Percentiles rank a stretch among this genome's conserved stretches.
These are phyloP conservation scores for Phoenix roebelenii DNA, from an alignment of 176 grass and related monocot species.

Conservation along the genomic window DNA sequence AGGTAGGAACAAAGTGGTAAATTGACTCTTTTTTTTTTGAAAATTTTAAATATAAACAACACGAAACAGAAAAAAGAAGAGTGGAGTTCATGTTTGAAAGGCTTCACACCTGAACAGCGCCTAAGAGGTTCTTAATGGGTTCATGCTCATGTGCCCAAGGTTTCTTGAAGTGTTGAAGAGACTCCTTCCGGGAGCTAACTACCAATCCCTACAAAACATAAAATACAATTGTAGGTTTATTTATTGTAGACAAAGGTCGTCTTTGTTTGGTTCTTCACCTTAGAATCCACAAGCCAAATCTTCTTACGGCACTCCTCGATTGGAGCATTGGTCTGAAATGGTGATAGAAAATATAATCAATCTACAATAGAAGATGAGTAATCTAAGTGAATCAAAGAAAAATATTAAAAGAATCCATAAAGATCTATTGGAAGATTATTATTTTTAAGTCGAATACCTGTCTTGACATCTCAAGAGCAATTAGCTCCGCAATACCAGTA, in stretches of 20 bases:
- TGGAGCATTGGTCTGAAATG: slow-evolving; percentile 57
- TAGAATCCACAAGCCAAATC: slow-evolving; percentile 97
- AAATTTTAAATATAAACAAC: no score
- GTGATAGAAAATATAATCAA: slow-evolving; percentile 17
- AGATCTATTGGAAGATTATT: slow-evolving; percentile 7
- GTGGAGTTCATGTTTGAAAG: not conserved
- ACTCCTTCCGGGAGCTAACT: slow-evolving; percentile 56
- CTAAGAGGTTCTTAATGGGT: slow-evolving; percentile 52
- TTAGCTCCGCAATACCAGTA: slow-evolving; percentile 89
- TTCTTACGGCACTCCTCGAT: slow-evolving; percentile 77
- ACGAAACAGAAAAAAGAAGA: no score
- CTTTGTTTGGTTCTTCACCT: slow-evolving; percentile 36
- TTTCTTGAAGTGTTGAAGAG: slow-evolving; percentile 98
- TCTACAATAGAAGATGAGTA: not conserved
- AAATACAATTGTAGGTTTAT: no score
- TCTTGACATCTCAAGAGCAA: slow-evolving; percentile 92
- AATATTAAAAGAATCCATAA: not conserved
- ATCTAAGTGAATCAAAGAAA: not conserved
- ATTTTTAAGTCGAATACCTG: slow-evolving; percentile 43
- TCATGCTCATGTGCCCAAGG: slow-evolving; percentile 92
- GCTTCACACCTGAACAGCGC: slow-evolving; percentile 55
- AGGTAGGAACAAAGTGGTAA: no score
- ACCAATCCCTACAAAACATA: slow-evolving; percentile 63
- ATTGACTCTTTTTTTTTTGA: no score
- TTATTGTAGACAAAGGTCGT: not conserved